Conservation (phyloP, 176 grass and related monocot species). For the Typha latifolia region DNA sequence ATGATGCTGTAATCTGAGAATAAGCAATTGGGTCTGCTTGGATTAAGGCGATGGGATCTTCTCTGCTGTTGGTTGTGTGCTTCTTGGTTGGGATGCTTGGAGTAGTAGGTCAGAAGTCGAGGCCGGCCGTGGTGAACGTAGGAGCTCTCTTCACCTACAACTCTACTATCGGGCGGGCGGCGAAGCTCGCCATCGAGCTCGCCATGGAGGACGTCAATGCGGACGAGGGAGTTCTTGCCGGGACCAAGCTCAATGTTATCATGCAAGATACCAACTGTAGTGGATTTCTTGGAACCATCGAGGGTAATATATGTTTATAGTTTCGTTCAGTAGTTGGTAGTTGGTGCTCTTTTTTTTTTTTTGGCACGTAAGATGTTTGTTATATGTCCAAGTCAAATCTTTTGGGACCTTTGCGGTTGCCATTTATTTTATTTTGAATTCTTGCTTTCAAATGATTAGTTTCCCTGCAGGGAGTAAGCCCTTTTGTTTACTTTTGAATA, state of each 20-base stretch:
- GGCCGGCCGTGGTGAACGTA: conserved; percentile 12
- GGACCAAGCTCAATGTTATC: conserved; percentile 41
- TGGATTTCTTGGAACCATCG: conserved; percentile 59
- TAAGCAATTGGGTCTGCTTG: no score
- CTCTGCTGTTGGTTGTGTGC: no score
- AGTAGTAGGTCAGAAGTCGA: background rate
- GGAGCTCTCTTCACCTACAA: conserved; percentile 73
- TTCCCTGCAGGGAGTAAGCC: no score
- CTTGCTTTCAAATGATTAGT: no score
- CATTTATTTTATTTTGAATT: no score
- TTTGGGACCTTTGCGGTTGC: no score
- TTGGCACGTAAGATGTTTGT: conserved; percentile 2
- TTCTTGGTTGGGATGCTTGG: no score
- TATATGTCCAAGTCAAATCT: background rate
- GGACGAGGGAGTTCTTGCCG: conserved; percentile 40
- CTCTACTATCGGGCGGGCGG: conserved; percentile 65
- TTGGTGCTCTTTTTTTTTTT: background rate
- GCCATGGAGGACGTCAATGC: conserved; percentile 74
- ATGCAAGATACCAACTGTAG: conserved; percentile 82
- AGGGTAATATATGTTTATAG: conserved; percentile 30
- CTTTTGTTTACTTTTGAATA: no score
- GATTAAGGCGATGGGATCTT: no score
- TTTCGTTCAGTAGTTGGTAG: background rate
- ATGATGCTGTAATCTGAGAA: no score
- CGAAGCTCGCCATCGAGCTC: conserved; percentile 49